These are phyloP conservation scores for Akanthomyces muscarius DNA, from an alignment of 2,329 filamentous ascomycete genomes.

Conservation along the genomic window DNA sequence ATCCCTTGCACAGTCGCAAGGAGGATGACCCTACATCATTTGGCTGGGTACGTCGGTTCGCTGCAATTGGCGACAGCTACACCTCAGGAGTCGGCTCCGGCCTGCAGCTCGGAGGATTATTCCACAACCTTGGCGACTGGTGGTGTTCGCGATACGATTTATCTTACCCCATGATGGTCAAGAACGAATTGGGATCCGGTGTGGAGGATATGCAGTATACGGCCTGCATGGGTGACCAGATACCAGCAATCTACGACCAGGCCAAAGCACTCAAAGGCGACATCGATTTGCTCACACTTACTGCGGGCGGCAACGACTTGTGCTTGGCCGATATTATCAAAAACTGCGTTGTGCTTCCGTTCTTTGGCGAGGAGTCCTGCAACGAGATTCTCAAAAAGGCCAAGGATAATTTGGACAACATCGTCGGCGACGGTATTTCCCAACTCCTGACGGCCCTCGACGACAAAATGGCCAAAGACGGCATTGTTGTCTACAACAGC, in stretches of 20 bases:
- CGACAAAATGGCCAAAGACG: slow-evolving; percentile 27
- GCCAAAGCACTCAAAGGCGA: slow-evolving; percentile 22
- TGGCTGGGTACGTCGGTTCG: slow-evolving; percentile 11
- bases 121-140: slow-evolving; percentile 18
- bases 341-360: slow-evolving; percentile 12
- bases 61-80: slow-evolving; percentile 36
- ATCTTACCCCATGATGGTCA: slow-evolving; percentile 27
- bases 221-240: slow-evolving; percentile 27
- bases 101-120: slow-evolving; percentile 19
- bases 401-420: slow-evolving; percentile 25
- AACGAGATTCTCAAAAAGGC: slow-evolving; percentile 24
- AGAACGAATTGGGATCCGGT: slow-evolving; percentile 22
- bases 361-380: slow-evolving; percentile 20
- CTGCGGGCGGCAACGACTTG: slow-evolving; percentile 37
- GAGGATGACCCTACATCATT: no score
- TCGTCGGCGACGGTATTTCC: slow-evolving; percentile 27
- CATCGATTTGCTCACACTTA: slow-evolving; percentile 34
- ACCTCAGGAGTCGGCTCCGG: slow-evolving; percentile 34
- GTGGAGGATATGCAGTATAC: slow-evolving; percentile 28
- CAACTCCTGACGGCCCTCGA: slow-evolving; percentile 25
- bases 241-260: slow-evolving; percentile 28
- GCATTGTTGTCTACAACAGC: slow-evolving; percentile 28
- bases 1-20: no score
- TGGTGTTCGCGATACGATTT: slow-evolving; percentile 29
- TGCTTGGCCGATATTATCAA: slow-evolving; percentile 28